Conservation (phyloP, 164 flowering plant species). For the Paratinospora sagittata region DNA sequence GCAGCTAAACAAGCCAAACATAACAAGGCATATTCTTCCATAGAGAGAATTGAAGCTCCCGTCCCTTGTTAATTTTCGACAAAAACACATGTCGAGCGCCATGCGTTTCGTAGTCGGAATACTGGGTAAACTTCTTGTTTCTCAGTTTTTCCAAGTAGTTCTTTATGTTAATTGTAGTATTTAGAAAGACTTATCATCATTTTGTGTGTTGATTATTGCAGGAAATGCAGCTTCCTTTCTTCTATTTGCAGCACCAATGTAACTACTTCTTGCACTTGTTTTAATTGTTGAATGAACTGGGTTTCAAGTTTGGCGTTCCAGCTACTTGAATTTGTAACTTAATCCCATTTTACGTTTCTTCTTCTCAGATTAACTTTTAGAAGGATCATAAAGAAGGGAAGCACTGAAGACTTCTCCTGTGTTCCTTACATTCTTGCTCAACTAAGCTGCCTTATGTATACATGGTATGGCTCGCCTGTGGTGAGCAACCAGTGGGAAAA, state of each 20-base stretch:
- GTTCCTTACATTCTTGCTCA: background rate
- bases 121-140: background rate
- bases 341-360: background rate
- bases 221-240: background rate
- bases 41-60: too few relatives aligned
- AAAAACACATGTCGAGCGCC: background rate
- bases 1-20: background rate
- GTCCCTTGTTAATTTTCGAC: background rate
- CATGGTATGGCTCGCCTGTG: conserved; percentile 1
- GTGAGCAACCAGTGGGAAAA: background rate
- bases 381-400: background rate
- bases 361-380: background rate
- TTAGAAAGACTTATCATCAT: background rate
- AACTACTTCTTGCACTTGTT: background rate
- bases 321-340: background rate
- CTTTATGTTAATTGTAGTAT: background rate
- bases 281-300: background rate
- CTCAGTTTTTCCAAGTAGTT: too few relatives aligned
- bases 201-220: background rate
- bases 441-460: background rate
- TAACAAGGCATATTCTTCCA: too few relatives aligned
- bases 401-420: conserved; percentile 1
- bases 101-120: background rate
- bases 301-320: background rate
- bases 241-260: background rate